Evolutionary conservation across 2,329 filamentous ascomycete genomes (phyloP), one percentile per base, ranked within the genome.

Genomic region (Metarhizium rileyi): DNA sequence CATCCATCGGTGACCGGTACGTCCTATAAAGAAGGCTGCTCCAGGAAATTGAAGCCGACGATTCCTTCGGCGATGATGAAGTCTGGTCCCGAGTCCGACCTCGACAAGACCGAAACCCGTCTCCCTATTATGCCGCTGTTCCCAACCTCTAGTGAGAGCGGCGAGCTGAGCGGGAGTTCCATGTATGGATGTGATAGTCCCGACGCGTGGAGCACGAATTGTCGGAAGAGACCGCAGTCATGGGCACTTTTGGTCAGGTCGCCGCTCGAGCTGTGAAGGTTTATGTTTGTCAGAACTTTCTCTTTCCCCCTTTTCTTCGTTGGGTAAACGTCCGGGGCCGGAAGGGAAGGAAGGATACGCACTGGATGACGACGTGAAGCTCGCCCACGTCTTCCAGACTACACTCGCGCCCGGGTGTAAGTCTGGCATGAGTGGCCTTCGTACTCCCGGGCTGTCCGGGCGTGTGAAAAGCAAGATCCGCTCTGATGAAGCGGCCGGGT

Each of bases 111-210:
- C 0, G 72, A 74, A 1, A 76, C 71, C 9, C 73, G 62, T 4
- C 73, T 64, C 1, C 73, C 73, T 20, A 76, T 76, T 47, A 76
- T 73, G 9, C 73, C 73, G 8, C 70, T 60, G 25, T 61, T 60
- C 1, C 73, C 72, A 8, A 76, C 70, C 49, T 69, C 62, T 1
- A 75, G 61, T 0, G 68, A 71, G 4, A 76, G 57, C 0, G 72
- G 70, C 0, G 57, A 57, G 3, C 61, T 57, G 0, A 76, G 59
- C 0, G 63, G 55, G 1, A 68, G 52, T 44, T 72, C 69, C 8
- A 70, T 47, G 25, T 59, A 63, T 0, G 48, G 50, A 4, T 52
- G 42, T 6, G 44, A 49, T 4, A 49, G 41, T 5, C 48, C 35
- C 9, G 53, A n/a, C 3, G 55, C 22, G 4, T 57, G 55, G 3